Conservation (phyloP, 2,329 filamentous ascomycete species). For the Colletotrichum magnum region DNA sequence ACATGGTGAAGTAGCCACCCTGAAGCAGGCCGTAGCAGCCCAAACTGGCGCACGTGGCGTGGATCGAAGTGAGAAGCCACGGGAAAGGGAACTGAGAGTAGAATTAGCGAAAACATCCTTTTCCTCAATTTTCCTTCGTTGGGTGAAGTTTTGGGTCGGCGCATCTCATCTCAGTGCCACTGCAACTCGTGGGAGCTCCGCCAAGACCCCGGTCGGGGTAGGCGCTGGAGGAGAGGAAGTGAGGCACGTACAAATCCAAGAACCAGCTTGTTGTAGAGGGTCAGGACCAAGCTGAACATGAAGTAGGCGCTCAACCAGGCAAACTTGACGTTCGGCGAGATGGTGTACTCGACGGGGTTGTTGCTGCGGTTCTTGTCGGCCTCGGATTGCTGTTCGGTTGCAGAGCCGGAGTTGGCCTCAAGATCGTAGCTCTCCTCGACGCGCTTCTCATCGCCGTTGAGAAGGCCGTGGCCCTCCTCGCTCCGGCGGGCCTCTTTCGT, state of each 20-base stretch:
- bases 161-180: not conserved
- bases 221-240: not conserved
- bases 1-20: constrained; percentile 66
- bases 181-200: not conserved
- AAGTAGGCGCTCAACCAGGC: constrained; percentile 68
- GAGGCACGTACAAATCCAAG: constrained; percentile 60
- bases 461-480: constrained; percentile 42
- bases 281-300: constrained; percentile 62
- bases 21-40: constrained; percentile 68
- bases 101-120: constrained; percentile 23
- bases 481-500: constrained; percentile 38
- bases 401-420: constrained; percentile 35
- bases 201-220: constrained; percentile 2
- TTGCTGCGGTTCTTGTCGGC: constrained; percentile 26
- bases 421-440: constrained; percentile 40
- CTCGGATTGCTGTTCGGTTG: constrained; percentile 29
- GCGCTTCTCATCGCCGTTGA: constrained; percentile 42
- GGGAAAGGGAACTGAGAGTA: constrained; percentile 67
- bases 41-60: constrained; percentile 69
- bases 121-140: too few relatives aligned
- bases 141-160: not conserved
- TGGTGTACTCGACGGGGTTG: constrained; percentile 56
- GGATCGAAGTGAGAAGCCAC: constrained; percentile 72
- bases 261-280: constrained; percentile 72
- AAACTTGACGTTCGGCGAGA: constrained; percentile 61